Evolutionary conservation across 2,329 filamentous ascomycete species (phyloP).

Genomic region (Camptophora hylomeconis): DNA sequence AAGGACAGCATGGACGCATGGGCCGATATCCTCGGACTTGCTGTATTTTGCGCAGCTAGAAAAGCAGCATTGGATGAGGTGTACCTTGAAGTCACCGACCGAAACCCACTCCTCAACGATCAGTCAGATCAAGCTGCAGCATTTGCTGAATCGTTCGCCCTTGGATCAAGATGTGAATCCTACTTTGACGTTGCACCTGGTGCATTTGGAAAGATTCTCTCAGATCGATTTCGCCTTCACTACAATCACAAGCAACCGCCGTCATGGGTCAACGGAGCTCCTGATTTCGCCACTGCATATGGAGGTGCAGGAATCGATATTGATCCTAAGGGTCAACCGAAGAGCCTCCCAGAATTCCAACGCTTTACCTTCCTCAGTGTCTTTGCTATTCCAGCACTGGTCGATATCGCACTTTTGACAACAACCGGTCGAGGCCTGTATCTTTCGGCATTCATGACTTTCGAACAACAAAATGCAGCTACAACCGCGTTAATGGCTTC

Average conservation of each 20-base stretch:
- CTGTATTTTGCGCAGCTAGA: slow-evolving; percentile 44
- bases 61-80: slow-evolving; percentile 48
- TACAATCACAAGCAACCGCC: slow-evolving; percentile 36
- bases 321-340: slow-evolving; percentile 32
- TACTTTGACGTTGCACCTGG: slow-evolving; percentile 46
- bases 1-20: slow-evolving; percentile 29
- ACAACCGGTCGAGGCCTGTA: slow-evolving; percentile 49
- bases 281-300: slow-evolving; percentile 38
- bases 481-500: slow-evolving; percentile 47
- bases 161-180: slow-evolving; percentile 49
- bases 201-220: slow-evolving; percentile 32
- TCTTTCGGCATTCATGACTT: slow-evolving; percentile 43
- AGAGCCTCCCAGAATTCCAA: slow-evolving; percentile 33
- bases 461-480: slow-evolving; percentile 37
- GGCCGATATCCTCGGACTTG: slow-evolving; percentile 43
- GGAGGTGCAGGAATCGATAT: slow-evolving; percentile 40
- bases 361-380: slow-evolving; percentile 46
- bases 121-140: slow-evolving; percentile 51
- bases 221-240: slow-evolving; percentile 29
- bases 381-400: slow-evolving; percentile 49
- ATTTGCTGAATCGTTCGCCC: slow-evolving; percentile 50
- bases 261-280: slow-evolving; percentile 36
- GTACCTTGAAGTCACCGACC: slow-evolving; percentile 49
- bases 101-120: slow-evolving; percentile 47
- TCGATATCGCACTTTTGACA: slow-evolving; percentile 47